phyloP scores from a whole-genome alignment of 2,329 filamentous ascomycete species.

The Proliferodiscus dingleyae region DNA sequence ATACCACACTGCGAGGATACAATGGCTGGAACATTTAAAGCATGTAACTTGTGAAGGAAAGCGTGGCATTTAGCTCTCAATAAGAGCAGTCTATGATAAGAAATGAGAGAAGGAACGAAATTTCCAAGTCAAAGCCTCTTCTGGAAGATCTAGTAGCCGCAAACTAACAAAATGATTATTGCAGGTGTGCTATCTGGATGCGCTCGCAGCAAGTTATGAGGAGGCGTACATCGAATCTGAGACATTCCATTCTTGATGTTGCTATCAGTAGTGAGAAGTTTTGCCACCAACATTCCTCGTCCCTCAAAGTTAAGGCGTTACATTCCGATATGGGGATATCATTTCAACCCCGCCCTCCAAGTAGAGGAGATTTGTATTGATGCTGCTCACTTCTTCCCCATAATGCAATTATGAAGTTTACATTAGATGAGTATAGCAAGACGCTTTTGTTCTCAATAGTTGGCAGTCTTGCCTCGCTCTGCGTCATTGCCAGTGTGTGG shows the following conservation, averaged over 20 bases:
- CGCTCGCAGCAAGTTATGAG: background rate
- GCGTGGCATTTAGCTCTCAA: too few relatives aligned
- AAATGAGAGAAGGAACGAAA: too few relatives aligned
- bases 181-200: too few relatives aligned
- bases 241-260: background rate
- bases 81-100: too few relatives aligned
- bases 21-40: too few relatives aligned
- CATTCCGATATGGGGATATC: too few relatives aligned
- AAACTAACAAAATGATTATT: too few relatives aligned
- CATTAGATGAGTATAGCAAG: conserved; percentile 6
- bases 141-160: too few relatives aligned
- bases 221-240: background rate
- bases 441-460: conserved; percentile 12
- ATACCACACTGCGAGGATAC: too few relatives aligned
- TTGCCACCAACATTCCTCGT: background rate
- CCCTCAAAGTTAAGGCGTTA: background rate
- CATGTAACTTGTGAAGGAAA: too few relatives aligned
- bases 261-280: background rate
- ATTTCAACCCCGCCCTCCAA: too few relatives aligned
- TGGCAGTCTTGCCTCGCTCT: conserved; percentile 5
- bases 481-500: conserved; percentile 2
- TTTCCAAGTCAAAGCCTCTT: too few relatives aligned
- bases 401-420: background rate
- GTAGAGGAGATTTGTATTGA: background rate
- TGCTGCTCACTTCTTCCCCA: background rate